These are phyloP conservation scores for Eucalyptus sp. DNA, from an alignment of 345 rosid species.

Conservation along the genomic window DNA sequence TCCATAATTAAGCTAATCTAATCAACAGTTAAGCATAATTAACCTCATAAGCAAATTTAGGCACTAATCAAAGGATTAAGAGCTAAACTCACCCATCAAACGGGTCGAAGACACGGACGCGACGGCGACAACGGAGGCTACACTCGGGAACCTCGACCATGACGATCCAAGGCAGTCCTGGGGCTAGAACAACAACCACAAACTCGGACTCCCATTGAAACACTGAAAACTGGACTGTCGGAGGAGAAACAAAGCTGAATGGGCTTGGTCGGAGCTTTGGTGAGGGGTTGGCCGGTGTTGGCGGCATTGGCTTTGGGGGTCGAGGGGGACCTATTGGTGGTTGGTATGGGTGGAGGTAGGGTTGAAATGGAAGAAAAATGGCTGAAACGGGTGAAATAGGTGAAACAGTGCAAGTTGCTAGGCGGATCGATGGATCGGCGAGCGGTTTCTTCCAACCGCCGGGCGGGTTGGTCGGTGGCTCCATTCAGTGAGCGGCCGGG, in stretches of 20 bases:
- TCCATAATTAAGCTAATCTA: too few relatives aligned
- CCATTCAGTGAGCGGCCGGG: too few relatives aligned
- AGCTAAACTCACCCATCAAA: too few relatives aligned
- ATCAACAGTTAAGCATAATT: too few relatives aligned
- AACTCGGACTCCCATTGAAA: rapidly evolving
- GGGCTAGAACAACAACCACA: rapidly evolving
- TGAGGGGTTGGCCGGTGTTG: rapidly evolving
- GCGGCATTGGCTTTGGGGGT: too few relatives aligned
- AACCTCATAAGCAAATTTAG: too few relatives aligned
- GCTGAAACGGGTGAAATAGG: rapidly evolving
- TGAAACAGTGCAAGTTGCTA: rapidly evolving
- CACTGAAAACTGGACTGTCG: rapidly evolving
- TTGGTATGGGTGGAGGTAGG: too few relatives aligned
- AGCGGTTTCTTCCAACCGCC: rapidly evolving
- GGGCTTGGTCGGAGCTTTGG: rapidly evolving
- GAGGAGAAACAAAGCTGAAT: rapidly evolving
- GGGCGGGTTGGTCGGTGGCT: rapidly evolving
- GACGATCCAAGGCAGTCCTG: rapidly evolving
- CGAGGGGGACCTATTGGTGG: too few relatives aligned
- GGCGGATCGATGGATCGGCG: rapidly evolving
- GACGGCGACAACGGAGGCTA: rapidly evolving
- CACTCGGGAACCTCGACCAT: rapidly evolving
- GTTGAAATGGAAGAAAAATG: too few relatives aligned
- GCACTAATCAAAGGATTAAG: rapidly evolving
- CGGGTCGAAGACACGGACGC: rapidly evolving